These are phyloP conservation scores for Soucietia sequanensis DNA, from an alignment of 805 yeast genomes.

Conservation along the genomic window DNA sequence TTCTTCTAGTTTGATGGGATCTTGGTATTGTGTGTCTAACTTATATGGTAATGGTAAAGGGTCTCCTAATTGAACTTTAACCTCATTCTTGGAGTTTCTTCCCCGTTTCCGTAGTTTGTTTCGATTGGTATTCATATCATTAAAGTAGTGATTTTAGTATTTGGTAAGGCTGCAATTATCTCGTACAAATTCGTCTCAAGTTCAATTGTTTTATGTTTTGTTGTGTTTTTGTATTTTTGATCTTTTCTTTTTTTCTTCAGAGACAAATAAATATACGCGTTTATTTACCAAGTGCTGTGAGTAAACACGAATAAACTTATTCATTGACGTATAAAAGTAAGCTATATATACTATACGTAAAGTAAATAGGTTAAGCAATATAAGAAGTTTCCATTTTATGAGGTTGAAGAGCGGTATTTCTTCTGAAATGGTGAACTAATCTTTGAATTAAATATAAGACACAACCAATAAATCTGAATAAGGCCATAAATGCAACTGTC, in stretches of 20 bases:
- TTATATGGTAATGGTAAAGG: constrained; percentile 37
- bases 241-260: not conserved
- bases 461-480: constrained; percentile 57
- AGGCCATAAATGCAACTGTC: constrained; percentile 61
- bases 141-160: not conserved
- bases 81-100: constrained; percentile 7
- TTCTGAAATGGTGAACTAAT: constrained; percentile 24
- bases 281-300: no score
- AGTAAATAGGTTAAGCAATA: no score
- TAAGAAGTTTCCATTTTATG: not conserved
- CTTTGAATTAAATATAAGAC: constrained; percentile 44
- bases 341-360: no score
- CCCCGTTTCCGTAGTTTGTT: not conserved
- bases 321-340: no score
- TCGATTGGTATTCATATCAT: not conserved
- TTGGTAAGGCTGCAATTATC: no score
- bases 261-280: no score
- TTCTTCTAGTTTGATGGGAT: constrained; percentile 3
- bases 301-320: no score
- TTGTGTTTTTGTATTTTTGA: not conserved
- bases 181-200: no score
- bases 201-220: no score
- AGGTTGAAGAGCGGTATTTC: constrained; percentile 2
- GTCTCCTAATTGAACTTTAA: constrained; percentile 24
- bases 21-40: constrained; percentile 7